Conservation (phyloP, 768 basidiomycete species). For the Russula ochroleuca region DNA sequence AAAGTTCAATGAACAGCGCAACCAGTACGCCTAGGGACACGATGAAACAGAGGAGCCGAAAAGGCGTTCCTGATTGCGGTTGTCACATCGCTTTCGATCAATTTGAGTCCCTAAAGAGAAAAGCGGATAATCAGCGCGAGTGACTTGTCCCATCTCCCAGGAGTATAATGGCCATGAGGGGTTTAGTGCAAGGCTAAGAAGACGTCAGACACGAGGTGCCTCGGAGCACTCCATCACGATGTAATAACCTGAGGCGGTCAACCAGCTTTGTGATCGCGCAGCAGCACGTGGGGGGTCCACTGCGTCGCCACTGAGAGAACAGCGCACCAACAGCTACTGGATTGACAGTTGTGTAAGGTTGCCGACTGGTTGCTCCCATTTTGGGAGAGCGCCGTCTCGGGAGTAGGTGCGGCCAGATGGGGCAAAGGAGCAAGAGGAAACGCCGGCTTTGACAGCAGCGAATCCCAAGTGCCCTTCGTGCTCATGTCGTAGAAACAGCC, state of each 20-base stretch:
- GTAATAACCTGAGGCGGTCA: neutral
- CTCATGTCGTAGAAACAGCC: no score
- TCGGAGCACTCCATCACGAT: slow-evolving; percentile 4
- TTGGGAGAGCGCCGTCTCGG: neutral
- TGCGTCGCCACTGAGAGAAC: neutral
- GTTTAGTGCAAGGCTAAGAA: neutral
- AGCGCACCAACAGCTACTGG: neutral
- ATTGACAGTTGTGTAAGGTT: neutral
- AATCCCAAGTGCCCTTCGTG: neutral
- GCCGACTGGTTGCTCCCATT: neutral
- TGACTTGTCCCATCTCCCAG: neutral
- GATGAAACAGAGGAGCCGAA: neutral
- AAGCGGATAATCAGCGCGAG: neutral
- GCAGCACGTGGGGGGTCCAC: neutral
- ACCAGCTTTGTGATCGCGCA: neutral
- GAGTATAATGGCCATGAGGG: neutral
- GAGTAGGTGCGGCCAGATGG: slow-evolving; percentile 22
- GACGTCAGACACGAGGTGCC: neutral
- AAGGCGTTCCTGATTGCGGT: neutral
- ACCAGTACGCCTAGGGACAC: neutral
- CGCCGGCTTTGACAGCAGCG: neutral
- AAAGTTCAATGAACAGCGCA: neutral
- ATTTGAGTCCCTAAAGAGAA: neutral
- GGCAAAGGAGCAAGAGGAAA: neutral
- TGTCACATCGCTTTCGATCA: neutral